phyloP scores from a whole-genome alignment of 2,329 filamentous ascomycete genomes.

The Cryphonectria radicalis region DNA sequence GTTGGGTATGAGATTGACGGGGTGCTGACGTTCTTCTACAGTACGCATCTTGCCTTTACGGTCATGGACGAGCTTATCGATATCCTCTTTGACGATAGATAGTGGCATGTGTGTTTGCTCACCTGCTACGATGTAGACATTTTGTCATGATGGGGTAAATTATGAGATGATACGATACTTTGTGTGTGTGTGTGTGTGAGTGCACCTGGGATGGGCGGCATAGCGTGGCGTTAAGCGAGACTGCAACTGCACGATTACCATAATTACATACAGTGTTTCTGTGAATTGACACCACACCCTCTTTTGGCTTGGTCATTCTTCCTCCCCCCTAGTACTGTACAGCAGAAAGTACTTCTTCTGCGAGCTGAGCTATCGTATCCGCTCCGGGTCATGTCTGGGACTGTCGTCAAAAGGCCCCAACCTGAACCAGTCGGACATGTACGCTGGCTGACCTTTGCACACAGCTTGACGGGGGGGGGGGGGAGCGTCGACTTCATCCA shows the following conservation, averaged over 20 bases:
- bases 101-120: slow-evolving; percentile 8
- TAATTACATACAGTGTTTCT: background rate
- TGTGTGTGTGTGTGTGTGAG: background rate
- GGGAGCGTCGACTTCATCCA: no score
- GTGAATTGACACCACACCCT: background rate
- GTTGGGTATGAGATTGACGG: background rate
- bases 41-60: slow-evolving; percentile 71
- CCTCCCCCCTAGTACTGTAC: background rate
- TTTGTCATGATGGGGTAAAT: slow-evolving; percentile 5
- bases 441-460: background rate
- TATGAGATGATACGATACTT: background rate
- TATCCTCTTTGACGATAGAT: slow-evolving; percentile 61
- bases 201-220: slow-evolving; percentile 27
- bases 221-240: slow-evolving; percentile 36
- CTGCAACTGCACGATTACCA: background rate
- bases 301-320: background rate
- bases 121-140: slow-evolving; percentile 5
- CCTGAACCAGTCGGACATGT: background rate
- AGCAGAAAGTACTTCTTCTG: background rate
- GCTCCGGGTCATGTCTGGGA: background rate
- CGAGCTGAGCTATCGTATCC: background rate
- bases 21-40: slow-evolving; percentile 35
- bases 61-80: slow-evolving; percentile 72
- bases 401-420: background rate
- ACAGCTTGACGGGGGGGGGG: no score